Base-by-base conservation (phyloP, 2,329 filamentous ascomycete genomes). In the Ilyonectria sp. region DNA sequence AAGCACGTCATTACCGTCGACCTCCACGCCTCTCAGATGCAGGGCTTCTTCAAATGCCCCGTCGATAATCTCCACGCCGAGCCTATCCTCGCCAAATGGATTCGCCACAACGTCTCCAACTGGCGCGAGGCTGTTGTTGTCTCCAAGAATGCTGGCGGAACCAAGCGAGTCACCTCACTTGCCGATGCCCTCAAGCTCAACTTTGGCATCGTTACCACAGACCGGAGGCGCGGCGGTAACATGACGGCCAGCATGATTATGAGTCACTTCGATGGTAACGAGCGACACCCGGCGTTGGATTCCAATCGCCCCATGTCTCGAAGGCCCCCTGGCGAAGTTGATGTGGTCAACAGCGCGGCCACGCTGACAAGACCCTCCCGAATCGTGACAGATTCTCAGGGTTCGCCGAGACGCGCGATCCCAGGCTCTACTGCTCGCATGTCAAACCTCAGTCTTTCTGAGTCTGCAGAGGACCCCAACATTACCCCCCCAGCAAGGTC, bases 1-100 rank as follows among this genome's bases (percentile, higher is more conserved):
- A 94, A 97, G 83, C 96, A 99, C 85, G 93, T 99, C 80, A 95
- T 99, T 76, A 99, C 96, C 17, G 93, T 99, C 78, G 96, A 99
- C 79, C 88, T 99, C 33, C 96, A 99, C 84, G 93, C 93, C 60
- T 94, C 93, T n/a, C 96, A 98, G 84, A 98, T 98, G 94, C 96
- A 99, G 83, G 96, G 96, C 65, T 99, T 99, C 85, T 99, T 99
- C 87, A 93, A 93, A 78, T 97, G 95, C 75, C 96, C 96, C 0
- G 95, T 99, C 67, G 96, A 99, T 82, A 98, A 99, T 78, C 91
- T 99, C 60, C 94, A 97, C 75, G 96, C 96, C 58, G 96, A 99
- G 81, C 95, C 96, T 17, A 88, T 98, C 70, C 94, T 99, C 76
- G 94, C 95, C 60, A 93, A 94, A 75, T 99, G 96, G 96, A 97